A percentile compares a stretch with the other conserved stretches of the same genome.
Conservation (phyloP, 225 moss, liverwort and hornwort species). For the Climacium dendroides region DNA sequence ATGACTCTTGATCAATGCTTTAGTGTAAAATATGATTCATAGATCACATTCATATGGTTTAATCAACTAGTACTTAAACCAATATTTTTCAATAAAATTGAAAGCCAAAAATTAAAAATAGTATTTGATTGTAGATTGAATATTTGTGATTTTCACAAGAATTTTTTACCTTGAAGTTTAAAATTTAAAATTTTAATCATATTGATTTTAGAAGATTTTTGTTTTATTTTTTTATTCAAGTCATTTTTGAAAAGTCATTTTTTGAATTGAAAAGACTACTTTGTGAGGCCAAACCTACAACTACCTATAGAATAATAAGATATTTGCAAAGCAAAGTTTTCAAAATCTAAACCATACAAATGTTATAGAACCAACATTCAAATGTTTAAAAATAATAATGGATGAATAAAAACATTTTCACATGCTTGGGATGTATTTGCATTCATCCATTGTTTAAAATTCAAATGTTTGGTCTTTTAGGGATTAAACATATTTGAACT, state of each 20-base stretch:
- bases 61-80: not conserved
- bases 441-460: no score
- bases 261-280: no score
- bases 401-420: no score
- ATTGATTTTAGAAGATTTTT: not conserved
- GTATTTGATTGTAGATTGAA: not conserved
- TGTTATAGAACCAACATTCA: accelerated
- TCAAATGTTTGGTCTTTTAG: no score
- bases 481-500: not conserved
- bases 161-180: not conserved
- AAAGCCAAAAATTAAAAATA: not conserved
- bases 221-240: no score
- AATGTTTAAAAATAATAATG: no score
- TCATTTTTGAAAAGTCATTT: no score
- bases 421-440: no score
- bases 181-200: not conserved
- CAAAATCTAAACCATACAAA: accelerated
- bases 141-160: not conserved
- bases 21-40: not conserved
- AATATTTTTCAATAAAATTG: not conserved
- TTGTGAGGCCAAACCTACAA: accelerated
- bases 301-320: no score
- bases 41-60: not conserved
- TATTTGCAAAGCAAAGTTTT: no score
- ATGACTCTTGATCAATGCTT: no score